phyloP scores from a whole-genome alignment of 805 yeast species.

The Metschnikowia dekortorum region DNA sequence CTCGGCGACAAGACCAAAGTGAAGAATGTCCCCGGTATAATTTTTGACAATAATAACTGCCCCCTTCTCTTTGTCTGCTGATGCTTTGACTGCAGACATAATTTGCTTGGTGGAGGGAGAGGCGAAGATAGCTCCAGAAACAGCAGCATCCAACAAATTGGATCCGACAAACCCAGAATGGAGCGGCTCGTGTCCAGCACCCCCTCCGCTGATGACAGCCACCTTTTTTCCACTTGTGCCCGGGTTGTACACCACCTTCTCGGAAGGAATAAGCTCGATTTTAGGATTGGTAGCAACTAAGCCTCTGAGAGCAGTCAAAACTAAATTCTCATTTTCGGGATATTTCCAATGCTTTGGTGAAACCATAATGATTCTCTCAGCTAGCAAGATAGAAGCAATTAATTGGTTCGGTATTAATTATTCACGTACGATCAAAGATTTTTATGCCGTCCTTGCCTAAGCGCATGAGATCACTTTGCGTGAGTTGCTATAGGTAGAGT shows the following conservation, averaged over 20 bases:
- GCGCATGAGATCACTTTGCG: neutral
- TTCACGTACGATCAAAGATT: neutral
- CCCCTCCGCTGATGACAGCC: constrained; percentile 83
- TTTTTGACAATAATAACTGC: constrained; percentile 80
- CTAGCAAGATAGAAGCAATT: neutral
- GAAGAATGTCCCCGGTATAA: constrained; percentile 91
- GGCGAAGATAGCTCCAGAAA: constrained; percentile 88
- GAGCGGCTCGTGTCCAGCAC: constrained; percentile 93
- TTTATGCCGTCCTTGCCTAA: neutral
- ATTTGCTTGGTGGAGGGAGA: constrained; percentile 94
- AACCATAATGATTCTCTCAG: constrained; percentile 4
- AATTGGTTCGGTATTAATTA: neutral
- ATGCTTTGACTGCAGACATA: constrained; percentile 61
- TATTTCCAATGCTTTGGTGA: constrained; percentile 48
- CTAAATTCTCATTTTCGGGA: constrained; percentile 40
- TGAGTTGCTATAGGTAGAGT: neutral
- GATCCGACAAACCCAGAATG: constrained; percentile 90
- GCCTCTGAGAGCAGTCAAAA: constrained; percentile 47
- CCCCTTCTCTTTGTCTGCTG: constrained; percentile 50
- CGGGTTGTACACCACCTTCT: constrained; percentile 50
- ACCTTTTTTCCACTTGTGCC: constrained; percentile 47
- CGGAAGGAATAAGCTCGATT: constrained; percentile 49
- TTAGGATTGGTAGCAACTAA: constrained; percentile 53
- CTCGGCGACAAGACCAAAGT: constrained; percentile 89
- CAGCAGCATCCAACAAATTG: constrained; percentile 81